Evolutionary conservation across 2,329 filamentous ascomycete genomes (phyloP).

Genomic region (Tolypocladium album): DNA sequence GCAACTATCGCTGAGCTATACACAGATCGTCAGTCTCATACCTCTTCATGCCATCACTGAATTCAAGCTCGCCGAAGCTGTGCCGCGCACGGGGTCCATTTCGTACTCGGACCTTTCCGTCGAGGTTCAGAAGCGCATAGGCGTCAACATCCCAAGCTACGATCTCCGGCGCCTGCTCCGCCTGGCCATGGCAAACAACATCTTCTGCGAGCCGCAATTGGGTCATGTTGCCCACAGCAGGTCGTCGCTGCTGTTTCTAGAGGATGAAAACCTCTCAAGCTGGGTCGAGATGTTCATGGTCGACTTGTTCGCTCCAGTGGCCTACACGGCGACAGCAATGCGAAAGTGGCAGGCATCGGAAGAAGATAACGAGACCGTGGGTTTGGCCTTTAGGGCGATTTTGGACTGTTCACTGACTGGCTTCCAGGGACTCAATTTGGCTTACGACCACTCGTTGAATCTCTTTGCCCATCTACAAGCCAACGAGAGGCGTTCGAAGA

Average conservation of each 20-base stretch:
- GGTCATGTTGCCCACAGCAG: constrained; percentile 28
- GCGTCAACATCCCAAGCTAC: constrained; percentile 21
- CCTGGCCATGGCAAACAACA: constrained; percentile 24
- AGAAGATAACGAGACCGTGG: constrained; percentile 20
- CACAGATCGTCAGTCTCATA: constrained; percentile 14
- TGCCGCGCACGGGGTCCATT: constrained; percentile 15
- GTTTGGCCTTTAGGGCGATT: neutral
- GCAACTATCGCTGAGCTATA: neutral
- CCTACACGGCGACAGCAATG: constrained; percentile 20
- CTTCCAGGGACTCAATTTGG: constrained; percentile 14
- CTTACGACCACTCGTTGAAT: constrained; percentile 10
- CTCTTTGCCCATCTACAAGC: constrained; percentile 18
- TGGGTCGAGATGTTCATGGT: constrained; percentile 19
- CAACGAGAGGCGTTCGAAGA: constrained; percentile 12
- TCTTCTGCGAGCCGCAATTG: constrained; percentile 26
- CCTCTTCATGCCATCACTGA: constrained; percentile 19
- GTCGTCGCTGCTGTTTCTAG: constrained; percentile 17
- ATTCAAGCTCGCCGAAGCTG: constrained; percentile 18
- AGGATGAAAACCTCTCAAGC: constrained; percentile 14
- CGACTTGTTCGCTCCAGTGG: constrained; percentile 18
- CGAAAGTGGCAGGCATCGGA: constrained; percentile 23
- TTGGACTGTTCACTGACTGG: neutral
- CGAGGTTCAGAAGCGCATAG: constrained; percentile 19
- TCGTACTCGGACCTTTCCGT: constrained; percentile 14
- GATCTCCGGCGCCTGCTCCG: constrained; percentile 25